phyloP scores from a whole-genome alignment of 306 rosid species.

The Ormosia emarginata region DNA sequence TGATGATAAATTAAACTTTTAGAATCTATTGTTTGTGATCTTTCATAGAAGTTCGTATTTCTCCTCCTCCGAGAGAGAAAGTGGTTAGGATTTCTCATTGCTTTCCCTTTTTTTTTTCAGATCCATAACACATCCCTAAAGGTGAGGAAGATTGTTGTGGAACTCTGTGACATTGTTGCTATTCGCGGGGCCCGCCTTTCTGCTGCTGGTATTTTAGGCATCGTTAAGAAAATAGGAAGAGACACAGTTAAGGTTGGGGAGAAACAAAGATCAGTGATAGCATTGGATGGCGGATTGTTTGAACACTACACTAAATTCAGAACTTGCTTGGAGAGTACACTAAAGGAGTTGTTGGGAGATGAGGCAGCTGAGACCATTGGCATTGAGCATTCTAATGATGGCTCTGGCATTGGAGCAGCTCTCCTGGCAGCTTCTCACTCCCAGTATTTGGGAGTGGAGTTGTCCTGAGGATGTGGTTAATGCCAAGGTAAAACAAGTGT shows the following conservation, averaged over 20 bases:
- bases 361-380: conserved; percentile 54
- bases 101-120: conserved; percentile 33
- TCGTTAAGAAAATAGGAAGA: conserved; percentile 86
- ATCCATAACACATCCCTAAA: conserved; percentile 69
- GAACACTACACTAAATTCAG: conserved; percentile 85
- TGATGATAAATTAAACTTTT: neutral
- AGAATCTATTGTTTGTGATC: neutral
- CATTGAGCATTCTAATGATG: conserved; percentile 72
- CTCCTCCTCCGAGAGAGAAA: neutral
- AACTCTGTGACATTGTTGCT: conserved; percentile 73
- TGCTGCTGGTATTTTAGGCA: conserved; percentile 82
- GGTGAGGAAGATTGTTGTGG: conserved; percentile 59
- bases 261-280: conserved; percentile 71
- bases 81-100: neutral
- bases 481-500: conserved; percentile 29
- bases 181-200: conserved; percentile 84
- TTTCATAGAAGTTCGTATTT: neutral
- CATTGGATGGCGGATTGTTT: conserved; percentile 89
- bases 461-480: conserved; percentile 37
- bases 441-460: conserved; percentile 62
- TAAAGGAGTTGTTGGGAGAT: conserved; percentile 79
- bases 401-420: conserved; percentile 96
- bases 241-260: conserved; percentile 61
- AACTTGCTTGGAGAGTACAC: conserved; percentile 65
- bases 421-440: conserved; percentile 96